Evolutionary conservation across 2,329 filamentous ascomycete species (phyloP), one percentile per base, ranked within the genome.

Genomic region (Colletotrichum cereale): DNA sequence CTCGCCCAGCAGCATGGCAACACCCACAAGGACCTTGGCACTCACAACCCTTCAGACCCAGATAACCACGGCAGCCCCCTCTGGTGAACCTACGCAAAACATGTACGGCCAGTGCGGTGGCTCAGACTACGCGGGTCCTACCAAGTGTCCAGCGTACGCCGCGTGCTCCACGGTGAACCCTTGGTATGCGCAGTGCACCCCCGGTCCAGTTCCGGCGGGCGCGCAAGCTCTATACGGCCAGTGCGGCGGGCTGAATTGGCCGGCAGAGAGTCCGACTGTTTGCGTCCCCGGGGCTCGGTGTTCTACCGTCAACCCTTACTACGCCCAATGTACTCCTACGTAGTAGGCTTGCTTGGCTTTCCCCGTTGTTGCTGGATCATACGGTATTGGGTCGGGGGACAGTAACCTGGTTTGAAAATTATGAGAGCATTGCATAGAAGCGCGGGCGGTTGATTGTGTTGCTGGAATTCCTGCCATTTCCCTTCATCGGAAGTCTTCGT

Each of bases 31-130:
- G 40, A 60, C 62, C 7, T 14, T 34, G 16, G 18, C n/a, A 7
- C 40, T 29, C 18, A 56, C 58, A 16, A 68, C 68, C 2, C 34
- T 68, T 8, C 50, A 24, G 16, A 64, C 66, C 3, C 38, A 11
- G 21, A 71, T 36, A 1, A 68, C 42, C n/a, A 44, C 5, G n/a
- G 36, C 47, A 34, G 52, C 60, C 3, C 16, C 44, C 0, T 34
- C 21, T 12, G 53, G 10, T 6, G 69, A 60, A 21, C 38, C 21
- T 21, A 48, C 21, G 10, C 69, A 72, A 31, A 29, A 34, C 1
- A 14, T 72, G 16, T 72, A 69, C n/a, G 42, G 48, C 10, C 69
- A 72, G 26, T 72, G 69, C 8, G 69, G 69, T 21, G 69, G 69
- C 16, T 3, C 10, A 6, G 29, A 36, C 14, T 72, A 68, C 47